Percentiles rank a stretch among this genome's conserved stretches.
Evolutionary conservation across 768 basidiomycete species (phyloP).

Genomic region (Bullera alba): DNA sequence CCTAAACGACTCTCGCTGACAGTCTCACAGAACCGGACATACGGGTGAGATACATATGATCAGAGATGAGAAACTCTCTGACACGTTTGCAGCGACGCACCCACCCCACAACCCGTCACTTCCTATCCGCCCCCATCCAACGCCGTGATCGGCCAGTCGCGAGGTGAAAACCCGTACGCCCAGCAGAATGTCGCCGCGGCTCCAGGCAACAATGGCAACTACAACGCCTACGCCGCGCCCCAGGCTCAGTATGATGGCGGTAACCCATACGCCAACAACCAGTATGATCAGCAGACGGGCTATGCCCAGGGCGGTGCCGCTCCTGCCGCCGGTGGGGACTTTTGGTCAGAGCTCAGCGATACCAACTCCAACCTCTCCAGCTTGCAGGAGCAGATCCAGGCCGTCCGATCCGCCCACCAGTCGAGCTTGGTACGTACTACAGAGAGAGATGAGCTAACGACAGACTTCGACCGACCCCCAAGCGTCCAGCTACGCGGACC

Average conservation of each 20-base stretch:
- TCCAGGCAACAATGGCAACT: conserved; percentile 15
- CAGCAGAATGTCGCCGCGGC: conserved; percentile 19
- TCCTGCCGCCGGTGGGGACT: conserved; percentile 24
- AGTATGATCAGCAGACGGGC: conserved; percentile 43
- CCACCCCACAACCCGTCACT: conserved; percentile 22
- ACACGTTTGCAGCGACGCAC: too few relatives aligned
- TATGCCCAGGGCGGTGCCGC: conserved; percentile 24
- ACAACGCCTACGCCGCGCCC: conserved; percentile 6
- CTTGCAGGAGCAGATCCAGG: conserved; percentile 43
- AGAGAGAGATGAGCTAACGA: conserved; percentile 51
- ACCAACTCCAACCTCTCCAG: conserved; percentile 31
- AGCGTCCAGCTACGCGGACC: conserved; percentile 34
- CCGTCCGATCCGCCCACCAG: conserved; percentile 40
- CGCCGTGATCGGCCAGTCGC: conserved; percentile 28
- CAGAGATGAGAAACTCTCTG: too few relatives aligned
- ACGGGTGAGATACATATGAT: conserved; percentile 28
- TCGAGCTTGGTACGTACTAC: conserved; percentile 42
- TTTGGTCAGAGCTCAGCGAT: conserved; percentile 36
- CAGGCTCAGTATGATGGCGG: conserved; percentile 13
- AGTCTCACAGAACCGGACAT: conserved; percentile 23
- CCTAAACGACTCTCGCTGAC: neutral
- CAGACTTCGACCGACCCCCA: conserved; percentile 66
- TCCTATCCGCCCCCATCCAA: conserved; percentile 37
- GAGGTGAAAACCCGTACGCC: conserved; percentile 36
- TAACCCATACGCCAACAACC: conserved; percentile 17